phyloP scores from a whole-genome alignment of 352 stramenopile genomes.

The Globisporangium perplexum region DNA sequence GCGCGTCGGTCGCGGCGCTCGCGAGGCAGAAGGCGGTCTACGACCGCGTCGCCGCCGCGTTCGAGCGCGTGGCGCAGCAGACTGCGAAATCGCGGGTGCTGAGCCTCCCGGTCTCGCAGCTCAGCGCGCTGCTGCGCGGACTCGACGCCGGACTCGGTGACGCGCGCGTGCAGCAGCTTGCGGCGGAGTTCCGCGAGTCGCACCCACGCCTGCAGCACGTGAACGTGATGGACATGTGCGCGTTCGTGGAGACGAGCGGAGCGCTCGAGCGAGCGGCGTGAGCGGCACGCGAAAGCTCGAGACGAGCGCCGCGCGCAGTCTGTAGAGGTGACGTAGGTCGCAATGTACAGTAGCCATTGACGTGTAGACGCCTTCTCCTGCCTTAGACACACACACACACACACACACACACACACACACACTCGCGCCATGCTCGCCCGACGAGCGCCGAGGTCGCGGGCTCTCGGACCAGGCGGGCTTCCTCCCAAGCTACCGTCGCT shows the following conservation, averaged over 20 bases:
- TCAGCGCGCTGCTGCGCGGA: constrained; percentile 35
- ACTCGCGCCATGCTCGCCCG: too few species aligned
- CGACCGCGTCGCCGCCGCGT: constrained; percentile 32
- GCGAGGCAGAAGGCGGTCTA: constrained; percentile 40
- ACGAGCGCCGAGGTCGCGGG: too few species aligned
- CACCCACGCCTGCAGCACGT: constrained; percentile 36
- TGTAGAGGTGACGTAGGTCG: too few species aligned
- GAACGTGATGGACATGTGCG: constrained; percentile 62
- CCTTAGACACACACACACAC: too few species aligned
- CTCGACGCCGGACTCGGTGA: constrained; percentile 29
- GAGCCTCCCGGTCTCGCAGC: constrained; percentile 34
- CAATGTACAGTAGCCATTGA: too few species aligned
- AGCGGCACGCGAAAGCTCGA: too few species aligned
- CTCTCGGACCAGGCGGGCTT: background rate
- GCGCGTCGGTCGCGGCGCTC: constrained; percentile 37
- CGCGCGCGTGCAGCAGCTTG: constrained; percentile 21
- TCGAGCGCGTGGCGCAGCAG: constrained; percentile 26
- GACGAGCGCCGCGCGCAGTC: too few species aligned
- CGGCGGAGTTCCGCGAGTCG: constrained; percentile 26
- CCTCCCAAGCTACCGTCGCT: background rate
- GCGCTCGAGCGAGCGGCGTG: background rate
- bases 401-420: too few species aligned
- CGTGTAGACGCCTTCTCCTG: too few species aligned
- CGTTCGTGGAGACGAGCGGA: constrained; percentile 32
- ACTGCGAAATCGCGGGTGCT: constrained; percentile 11